A percentile compares a stretch with the other conserved stretches of the same genome.
phyloP scores from a whole-genome alignment of 1,139 yeast genomes.

The Saccharomyces uvarum region DNA sequence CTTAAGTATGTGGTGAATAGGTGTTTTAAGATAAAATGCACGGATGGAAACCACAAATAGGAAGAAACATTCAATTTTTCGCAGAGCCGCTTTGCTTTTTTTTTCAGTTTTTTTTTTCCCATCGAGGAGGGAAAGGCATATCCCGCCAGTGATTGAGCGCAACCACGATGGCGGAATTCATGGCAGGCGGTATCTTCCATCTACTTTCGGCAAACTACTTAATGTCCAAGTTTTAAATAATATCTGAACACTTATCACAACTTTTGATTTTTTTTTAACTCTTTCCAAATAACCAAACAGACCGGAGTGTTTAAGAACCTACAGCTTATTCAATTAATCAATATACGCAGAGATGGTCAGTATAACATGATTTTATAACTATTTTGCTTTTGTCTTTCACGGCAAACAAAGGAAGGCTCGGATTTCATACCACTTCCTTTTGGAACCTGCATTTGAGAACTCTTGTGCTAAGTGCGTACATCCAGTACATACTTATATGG shows the following conservation, averaged over 20 bases:
- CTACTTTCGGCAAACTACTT: neutral
- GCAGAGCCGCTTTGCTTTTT: neutral
- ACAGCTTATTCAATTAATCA: conserved; percentile 28
- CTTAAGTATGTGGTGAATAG: neutral
- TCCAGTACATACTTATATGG: too few relatives aligned
- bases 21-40: neutral
- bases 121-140: neutral
- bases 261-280: neutral
- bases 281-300: conserved; percentile 29
- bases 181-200: neutral
- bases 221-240: neutral
- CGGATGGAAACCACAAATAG: neutral
- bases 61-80: neutral
- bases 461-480: too few relatives aligned
- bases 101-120: neutral
- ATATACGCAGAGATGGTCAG: conserved; percentile 95
- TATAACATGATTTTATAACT: conserved; percentile 34
- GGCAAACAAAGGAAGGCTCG: neutral
- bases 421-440: neutral
- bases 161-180: neutral
- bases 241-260: neutral
- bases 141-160: neutral
- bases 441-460: neutral
- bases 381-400: neutral
- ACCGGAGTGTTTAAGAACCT: conserved; percentile 76